Evolutionary conservation across 306 rosid species (phyloP).

Genomic region (Chamaecrista fasciculata): DNA sequence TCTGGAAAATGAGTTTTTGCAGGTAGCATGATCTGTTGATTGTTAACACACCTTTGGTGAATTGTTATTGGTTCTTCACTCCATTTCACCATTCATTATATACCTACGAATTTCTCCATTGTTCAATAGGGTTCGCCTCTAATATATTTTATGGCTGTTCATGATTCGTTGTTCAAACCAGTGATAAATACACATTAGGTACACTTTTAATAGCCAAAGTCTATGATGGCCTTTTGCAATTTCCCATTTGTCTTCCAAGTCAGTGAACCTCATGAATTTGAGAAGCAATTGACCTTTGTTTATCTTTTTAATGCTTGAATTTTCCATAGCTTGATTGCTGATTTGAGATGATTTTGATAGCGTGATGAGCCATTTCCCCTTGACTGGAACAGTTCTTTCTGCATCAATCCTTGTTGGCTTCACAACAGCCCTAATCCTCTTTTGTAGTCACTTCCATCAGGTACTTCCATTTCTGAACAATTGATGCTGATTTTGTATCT

Average conservation of each 20-base stretch:
- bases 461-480: slow-evolving; percentile 32
- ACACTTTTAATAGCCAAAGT: too few relatives aligned
- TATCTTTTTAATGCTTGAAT: neutral
- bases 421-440: slow-evolving; percentile 81
- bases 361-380: slow-evolving; percentile 41
- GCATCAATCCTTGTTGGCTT: slow-evolving; percentile 80
- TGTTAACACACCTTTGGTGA: too few relatives aligned
- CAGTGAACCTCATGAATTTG: neutral
- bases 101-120: too few relatives aligned
- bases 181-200: neutral
- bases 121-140: too few relatives aligned
- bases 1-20: too few relatives aligned
- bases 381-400: slow-evolving; percentile 60
- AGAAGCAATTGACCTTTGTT: neutral
- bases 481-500: slow-evolving; percentile 13
- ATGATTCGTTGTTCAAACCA: neutral
- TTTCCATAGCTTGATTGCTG: slow-evolving; percentile 33
- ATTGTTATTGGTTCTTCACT: too few relatives aligned
- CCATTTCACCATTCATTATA: too few relatives aligned
- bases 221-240: neutral
- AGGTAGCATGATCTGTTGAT: too few relatives aligned
- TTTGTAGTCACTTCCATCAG: slow-evolving; percentile 97
- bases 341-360: slow-evolving; percentile 43
- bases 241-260: neutral
- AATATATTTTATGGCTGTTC: neutral